A percentile compares a stretch with the other conserved stretches of the same genome.
These are phyloP conservation scores for Cladobotryum mycophilum DNA, from an alignment of 2,329 filamentous ascomycete genomes.

Conservation along the genomic window DNA sequence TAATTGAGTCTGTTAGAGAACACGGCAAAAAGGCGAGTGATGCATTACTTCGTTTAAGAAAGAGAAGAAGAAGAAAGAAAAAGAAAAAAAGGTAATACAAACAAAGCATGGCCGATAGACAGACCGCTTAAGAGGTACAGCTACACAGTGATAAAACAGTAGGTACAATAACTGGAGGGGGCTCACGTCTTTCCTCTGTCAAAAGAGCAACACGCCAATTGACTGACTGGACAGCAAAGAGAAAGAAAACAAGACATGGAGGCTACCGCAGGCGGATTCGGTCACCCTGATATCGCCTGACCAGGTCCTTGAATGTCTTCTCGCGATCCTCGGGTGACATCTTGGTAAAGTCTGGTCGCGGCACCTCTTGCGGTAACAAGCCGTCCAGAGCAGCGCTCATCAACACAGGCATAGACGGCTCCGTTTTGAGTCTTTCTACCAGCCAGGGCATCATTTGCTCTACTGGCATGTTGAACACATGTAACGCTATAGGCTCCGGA, in stretches of 20 bases:
- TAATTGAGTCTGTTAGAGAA: too few species aligned
- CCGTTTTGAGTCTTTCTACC: not conserved
- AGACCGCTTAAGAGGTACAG: slow-evolving; percentile 2
- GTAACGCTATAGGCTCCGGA: not conserved
- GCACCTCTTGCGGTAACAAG: not conserved
- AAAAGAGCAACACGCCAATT: too few species aligned
- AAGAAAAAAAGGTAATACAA: not conserved
- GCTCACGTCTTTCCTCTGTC: not conserved
- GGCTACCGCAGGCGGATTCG: too few species aligned
- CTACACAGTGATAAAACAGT: slow-evolving; percentile 8
- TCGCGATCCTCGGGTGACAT: not conserved
- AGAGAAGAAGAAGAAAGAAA: not conserved
- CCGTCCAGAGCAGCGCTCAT: slow-evolving; percentile 3
- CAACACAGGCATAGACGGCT: slow-evolving; percentile 2
- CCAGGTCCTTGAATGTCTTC: not conserved
- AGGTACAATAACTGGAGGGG: not conserved
- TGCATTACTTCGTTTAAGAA: too few species aligned
- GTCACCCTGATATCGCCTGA: not conserved
- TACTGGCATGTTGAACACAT: slow-evolving; percentile 2
- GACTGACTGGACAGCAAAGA: too few species aligned
- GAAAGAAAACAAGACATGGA: too few species aligned
- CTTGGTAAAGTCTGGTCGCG: slow-evolving; percentile 2
- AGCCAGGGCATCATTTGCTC: not conserved
- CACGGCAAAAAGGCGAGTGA: too few species aligned
- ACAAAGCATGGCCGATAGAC: slow-evolving; percentile 4